These are phyloP conservation scores for Pseudocercospora vitis DNA, from an alignment of 2,329 filamentous ascomycete genomes.

Conservation along the genomic window DNA sequence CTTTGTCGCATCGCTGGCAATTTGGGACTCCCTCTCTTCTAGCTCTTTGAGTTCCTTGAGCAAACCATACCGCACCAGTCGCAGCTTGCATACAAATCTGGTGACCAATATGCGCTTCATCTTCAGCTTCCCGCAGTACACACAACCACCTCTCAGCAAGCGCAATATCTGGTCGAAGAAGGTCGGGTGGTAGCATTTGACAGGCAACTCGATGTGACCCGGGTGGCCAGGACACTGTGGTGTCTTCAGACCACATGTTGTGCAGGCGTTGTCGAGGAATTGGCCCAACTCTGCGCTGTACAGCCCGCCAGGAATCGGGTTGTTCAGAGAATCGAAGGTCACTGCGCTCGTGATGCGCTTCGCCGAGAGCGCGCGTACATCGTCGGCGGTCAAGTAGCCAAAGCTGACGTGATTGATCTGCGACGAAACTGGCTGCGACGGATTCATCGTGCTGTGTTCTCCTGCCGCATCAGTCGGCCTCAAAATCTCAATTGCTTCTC, in stretches of 20 bases:
- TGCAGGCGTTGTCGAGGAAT: slow-evolving; percentile 80
- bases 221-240: slow-evolving; percentile 83
- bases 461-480: background rate
- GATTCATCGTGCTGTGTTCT: slow-evolving; percentile 40
- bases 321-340: slow-evolving; percentile 90
- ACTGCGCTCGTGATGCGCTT: slow-evolving; percentile 89
- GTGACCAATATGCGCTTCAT: slow-evolving; percentile 75
- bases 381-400: slow-evolving; percentile 74
- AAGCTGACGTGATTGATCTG: slow-evolving; percentile 87
- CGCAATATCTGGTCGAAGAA: slow-evolving; percentile 91
- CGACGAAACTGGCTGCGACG: slow-evolving; percentile 74
- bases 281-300: slow-evolving; percentile 91
- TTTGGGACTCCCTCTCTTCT: slow-evolving; percentile 43
- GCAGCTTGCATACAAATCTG: slow-evolving; percentile 78
- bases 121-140: slow-evolving; percentile 85
- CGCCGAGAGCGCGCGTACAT: slow-evolving; percentile 87
- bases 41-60: slow-evolving; percentile 63
- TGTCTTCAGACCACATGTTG: slow-evolving; percentile 84
- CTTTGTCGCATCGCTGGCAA: slow-evolving; percentile 16
- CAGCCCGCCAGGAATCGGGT: slow-evolving; percentile 84
- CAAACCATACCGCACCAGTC: slow-evolving; percentile 80
- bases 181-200: slow-evolving; percentile 92
- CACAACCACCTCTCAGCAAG: slow-evolving; percentile 81
- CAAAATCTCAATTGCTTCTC: background rate
- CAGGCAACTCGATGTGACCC: slow-evolving; percentile 91